Evolutionary conservation across 1,284 basidiomycete species (phyloP).

Genomic region (Puccinia hordei): DNA sequence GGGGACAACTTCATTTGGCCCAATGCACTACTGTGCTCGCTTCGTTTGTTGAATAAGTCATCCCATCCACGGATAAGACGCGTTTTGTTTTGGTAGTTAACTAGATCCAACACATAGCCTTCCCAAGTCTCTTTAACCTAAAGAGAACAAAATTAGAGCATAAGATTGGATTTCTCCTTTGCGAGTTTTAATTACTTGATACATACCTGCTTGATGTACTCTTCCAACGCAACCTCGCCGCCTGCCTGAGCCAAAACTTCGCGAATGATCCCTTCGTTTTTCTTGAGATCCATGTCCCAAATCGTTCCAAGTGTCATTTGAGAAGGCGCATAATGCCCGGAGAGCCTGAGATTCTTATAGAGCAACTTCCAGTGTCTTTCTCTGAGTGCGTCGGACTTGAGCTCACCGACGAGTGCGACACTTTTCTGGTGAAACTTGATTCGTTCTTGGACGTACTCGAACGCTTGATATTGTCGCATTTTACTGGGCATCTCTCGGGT

Average conservation of each 20-base stretch:
- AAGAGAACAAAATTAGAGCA: background rate
- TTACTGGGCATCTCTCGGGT: constrained; percentile 98
- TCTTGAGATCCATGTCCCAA: constrained; percentile 93
- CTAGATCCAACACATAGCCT: constrained; percentile 89
- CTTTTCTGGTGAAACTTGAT: constrained; percentile 83
- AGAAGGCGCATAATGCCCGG: constrained; percentile 58
- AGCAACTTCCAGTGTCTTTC: constrained; percentile 98
- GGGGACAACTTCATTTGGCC: constrained; percentile 96
- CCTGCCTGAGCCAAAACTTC: constrained; percentile 97
- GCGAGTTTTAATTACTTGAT: constrained; percentile 57
- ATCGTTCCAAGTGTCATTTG: constrained; percentile 95
- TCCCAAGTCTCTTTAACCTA: constrained; percentile 96
- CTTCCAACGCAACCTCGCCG: constrained; percentile 70
- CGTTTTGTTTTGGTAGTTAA: constrained; percentile 99
- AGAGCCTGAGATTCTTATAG: constrained; percentile 77
- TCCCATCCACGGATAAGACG: constrained; percentile 96
- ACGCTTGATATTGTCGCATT: constrained; percentile 98
- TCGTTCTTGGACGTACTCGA: constrained; percentile 94
- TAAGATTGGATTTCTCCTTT: background rate
- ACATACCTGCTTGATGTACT: constrained; percentile 65
- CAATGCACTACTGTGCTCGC: constrained; percentile 92
- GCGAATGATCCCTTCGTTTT: constrained; percentile 85
- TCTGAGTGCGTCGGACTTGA: constrained; percentile 95
- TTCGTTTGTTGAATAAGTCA: constrained; percentile 92
- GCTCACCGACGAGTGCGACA: constrained; percentile 82